A percentile compares a stretch with the other conserved stretches of the same genome.
These are phyloP conservation scores for Acanthochlamys bracteata DNA, from an alignment of 106 monocot species.

Conservation along the genomic window DNA sequence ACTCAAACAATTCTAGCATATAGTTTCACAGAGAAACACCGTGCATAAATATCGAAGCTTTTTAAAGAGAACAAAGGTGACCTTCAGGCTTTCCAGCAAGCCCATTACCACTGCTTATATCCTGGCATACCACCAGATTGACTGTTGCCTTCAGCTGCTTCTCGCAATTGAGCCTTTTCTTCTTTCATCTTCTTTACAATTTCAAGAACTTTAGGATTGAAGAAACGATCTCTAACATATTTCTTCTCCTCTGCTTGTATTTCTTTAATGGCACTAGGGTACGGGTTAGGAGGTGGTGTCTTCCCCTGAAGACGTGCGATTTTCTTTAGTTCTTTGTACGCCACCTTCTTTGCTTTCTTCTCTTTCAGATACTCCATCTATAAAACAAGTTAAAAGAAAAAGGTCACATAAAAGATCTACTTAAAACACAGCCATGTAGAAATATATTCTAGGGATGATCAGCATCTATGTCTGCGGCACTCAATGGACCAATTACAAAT, in stretches of 20 bases:
- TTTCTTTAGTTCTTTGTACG: constrained; percentile 62
- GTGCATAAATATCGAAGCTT: too few relatives aligned
- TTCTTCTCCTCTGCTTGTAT: constrained; percentile 80
- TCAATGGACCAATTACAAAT: too few relatives aligned
- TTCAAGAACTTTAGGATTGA: constrained; percentile 61
- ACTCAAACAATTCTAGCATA: too few relatives aligned
- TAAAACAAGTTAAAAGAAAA: constrained; percentile 5
- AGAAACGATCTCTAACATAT: constrained; percentile 66
- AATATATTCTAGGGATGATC: too few relatives aligned
- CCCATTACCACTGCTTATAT: neutral
- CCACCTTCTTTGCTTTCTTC: constrained; percentile 89
- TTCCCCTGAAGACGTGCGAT: constrained; percentile 60
- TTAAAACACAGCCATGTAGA: too few relatives aligned
- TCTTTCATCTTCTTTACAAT: constrained; percentile 65
- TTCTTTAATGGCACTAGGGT: constrained; percentile 76
- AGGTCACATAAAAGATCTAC: neutral
- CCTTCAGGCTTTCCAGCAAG: neutral
- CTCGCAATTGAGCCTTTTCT: constrained; percentile 30
- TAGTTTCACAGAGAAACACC: too few relatives aligned
- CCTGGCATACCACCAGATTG: neutral
- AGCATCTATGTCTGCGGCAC: too few relatives aligned
- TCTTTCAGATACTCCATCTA: constrained; percentile 77
- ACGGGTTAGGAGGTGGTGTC: constrained; percentile 72
- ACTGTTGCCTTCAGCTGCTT: neutral
- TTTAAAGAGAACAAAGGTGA: too few relatives aligned